Percentiles rank a stretch among this genome's conserved stretches.
Evolutionary conservation across 1,139 yeast species (phyloP).

Genomic region (Yamadazyma taylorii): DNA sequence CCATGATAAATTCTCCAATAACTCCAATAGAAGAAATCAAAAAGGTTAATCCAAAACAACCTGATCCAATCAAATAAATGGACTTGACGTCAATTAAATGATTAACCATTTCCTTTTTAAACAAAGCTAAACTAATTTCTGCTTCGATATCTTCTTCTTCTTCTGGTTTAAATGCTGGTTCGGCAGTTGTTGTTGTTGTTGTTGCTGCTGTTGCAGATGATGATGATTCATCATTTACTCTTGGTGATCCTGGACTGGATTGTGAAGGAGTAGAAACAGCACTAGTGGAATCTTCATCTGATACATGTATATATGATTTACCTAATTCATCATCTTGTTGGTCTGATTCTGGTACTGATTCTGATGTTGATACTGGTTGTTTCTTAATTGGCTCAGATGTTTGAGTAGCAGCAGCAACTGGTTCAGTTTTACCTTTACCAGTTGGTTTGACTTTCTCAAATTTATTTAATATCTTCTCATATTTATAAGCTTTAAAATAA

Average conservation of each 20-base stretch:
- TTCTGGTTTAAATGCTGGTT: neutral
- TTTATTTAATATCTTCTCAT: constrained; percentile 19
- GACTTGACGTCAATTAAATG: constrained; percentile 31
- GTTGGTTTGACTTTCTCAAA: constrained; percentile 12
- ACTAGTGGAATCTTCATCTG: constrained; percentile 42
- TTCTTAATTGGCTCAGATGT: constrained; percentile 7
- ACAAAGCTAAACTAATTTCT: constrained; percentile 42
- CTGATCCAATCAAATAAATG: constrained; percentile 36
- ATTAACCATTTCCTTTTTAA: constrained; percentile 38
- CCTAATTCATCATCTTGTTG: constrained; percentile 39
- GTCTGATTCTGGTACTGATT: neutral
- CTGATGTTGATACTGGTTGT: constrained; percentile 2
- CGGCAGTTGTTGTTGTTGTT: constrained; percentile 8
- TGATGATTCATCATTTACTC: constrained; percentile 9
- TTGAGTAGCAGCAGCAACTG: constrained; percentile 3
- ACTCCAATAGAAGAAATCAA: constrained; percentile 47
- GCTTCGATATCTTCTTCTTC: constrained; percentile 28
- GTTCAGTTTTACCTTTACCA: constrained; percentile 5
- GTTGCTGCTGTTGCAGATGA: too few species aligned
- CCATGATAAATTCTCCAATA: constrained; percentile 40
- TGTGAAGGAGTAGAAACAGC: constrained; percentile 32
- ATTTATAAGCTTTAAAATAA: constrained; percentile 19
- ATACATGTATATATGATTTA: constrained; percentile 51
- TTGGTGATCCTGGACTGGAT: constrained; percentile 35
- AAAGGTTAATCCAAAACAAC: constrained; percentile 44